Conservation (phyloP, 2,329 filamentous ascomycete species). For the Hypoxylon sp. region DNA sequence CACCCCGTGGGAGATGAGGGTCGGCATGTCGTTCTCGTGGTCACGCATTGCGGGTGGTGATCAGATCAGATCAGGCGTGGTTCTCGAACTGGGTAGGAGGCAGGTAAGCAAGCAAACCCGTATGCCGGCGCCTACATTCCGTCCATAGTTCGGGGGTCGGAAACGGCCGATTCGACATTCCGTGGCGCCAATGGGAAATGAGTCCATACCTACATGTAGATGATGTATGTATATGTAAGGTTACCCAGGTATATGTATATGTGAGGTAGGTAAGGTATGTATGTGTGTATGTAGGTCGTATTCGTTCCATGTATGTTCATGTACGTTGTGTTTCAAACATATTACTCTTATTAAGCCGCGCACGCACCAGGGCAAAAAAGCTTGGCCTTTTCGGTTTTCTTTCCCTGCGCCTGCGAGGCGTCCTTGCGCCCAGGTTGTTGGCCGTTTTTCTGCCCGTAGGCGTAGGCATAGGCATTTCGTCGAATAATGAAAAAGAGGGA, state of each 20-base stretch:
- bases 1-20: neutral
- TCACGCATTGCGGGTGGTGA: conserved; percentile 15
- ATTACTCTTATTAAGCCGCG: conserved; percentile 41
- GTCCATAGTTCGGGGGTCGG: conserved; percentile 11
- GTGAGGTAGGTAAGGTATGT: no score
- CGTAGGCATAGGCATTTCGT: conserved; percentile 8
- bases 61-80: conserved; percentile 20
- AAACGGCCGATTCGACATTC: conserved; percentile 31
- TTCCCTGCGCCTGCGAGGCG: conserved; percentile 31
- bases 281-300: conserved; percentile 26
- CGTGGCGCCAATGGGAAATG: conserved; percentile 1
- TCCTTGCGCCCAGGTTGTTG: conserved; percentile 21
- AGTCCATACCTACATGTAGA: neutral
- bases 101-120: neutral
- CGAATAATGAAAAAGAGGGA: conserved; percentile 13
- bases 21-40: conserved; percentile 4
- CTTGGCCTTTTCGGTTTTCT: conserved; percentile 14
- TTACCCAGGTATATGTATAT: conserved; percentile 7
- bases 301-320: conserved; percentile 19
- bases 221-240: neutral
- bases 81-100: neutral
- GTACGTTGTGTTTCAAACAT: conserved; percentile 42
- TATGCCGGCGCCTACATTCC: neutral
- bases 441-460: conserved; percentile 35
- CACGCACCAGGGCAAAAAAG: conserved; percentile 19